Percentiles rank a stretch among this genome's conserved stretches.
phyloP scores from a whole-genome alignment of 257 asterid species.

The Solanum pinnatisectum region DNA sequence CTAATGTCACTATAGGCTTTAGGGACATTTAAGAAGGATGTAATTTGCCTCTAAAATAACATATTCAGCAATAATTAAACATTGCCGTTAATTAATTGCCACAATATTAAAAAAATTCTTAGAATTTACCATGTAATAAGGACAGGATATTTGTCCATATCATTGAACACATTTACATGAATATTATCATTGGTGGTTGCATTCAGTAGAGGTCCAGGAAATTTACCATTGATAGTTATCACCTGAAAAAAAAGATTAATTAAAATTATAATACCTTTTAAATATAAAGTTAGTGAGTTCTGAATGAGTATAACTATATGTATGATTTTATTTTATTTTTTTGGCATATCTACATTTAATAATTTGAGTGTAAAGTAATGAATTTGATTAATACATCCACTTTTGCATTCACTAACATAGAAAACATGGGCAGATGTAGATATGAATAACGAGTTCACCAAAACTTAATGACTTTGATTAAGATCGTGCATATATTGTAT shows the following conservation, averaged over 20 bases:
- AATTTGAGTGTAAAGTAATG: not conserved
- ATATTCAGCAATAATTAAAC: too few species aligned
- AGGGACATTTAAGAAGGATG: not conserved
- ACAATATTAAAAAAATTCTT: too few species aligned
- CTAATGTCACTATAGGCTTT: too few species aligned
- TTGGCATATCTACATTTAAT: not conserved
- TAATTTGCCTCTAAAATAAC: too few species aligned
- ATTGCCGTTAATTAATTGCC: too few species aligned
- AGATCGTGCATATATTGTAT: too few species aligned
- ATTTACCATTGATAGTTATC: constrained; percentile 55
- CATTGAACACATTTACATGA: constrained; percentile 49
- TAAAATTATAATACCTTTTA: not conserved
- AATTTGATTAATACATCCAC: too few species aligned
- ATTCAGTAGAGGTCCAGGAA: constrained; percentile 76
- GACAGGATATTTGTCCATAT: constrained; percentile 49
- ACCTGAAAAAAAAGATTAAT: constrained; percentile 24
- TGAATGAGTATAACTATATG: not conserved
- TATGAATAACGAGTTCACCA: too few species aligned
- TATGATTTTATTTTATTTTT: too few species aligned
- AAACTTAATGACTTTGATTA: too few species aligned
- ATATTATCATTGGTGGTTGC: constrained; percentile 50
- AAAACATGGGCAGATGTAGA: too few species aligned
- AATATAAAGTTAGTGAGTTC: not conserved
- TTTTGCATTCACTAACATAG: too few species aligned
- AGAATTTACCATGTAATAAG: constrained; percentile 55